These are phyloP conservation scores for Penicillium janthinellum DNA, from an alignment of 2,329 filamentous ascomycete genomes.

Conservation along the genomic window DNA sequence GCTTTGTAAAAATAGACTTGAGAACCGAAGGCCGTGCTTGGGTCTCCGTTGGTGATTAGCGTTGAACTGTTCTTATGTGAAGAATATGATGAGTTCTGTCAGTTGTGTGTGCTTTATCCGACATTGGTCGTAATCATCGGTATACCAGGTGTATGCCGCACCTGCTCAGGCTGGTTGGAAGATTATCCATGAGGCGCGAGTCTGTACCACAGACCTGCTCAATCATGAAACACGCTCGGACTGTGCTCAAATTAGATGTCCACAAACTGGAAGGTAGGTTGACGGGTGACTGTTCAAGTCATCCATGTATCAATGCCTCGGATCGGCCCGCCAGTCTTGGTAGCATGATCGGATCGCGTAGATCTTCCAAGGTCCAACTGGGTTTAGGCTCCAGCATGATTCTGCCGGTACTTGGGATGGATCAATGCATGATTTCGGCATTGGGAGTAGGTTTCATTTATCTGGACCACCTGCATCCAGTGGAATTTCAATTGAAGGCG, in stretches of 20 bases:
- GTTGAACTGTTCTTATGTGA: conserved; percentile 36
- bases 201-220: not conserved
- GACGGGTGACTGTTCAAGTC: no score
- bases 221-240: not conserved
- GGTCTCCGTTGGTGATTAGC: conserved; percentile 41
- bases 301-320: not conserved
- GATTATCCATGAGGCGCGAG: no score
- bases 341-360: not conserved
- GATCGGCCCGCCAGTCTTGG: not conserved
- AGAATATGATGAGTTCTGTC: conserved; percentile 36
- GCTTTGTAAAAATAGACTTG: conserved; percentile 44
- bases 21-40: conserved; percentile 25
- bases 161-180: no score
- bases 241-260: not conserved
- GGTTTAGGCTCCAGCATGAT: not conserved
- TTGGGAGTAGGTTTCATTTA: not conserved
- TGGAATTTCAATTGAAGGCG: no score
- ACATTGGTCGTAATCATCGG: no score
- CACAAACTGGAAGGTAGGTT: no score
- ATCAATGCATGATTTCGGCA: not conserved
- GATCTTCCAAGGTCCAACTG: not conserved
- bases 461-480: no score
- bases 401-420: not conserved
- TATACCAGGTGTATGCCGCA: no score
- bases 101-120: not conserved